phyloP scores from a whole-genome alignment of 768 basidiomycete genomes.

The Strobilomyces confusus region DNA sequence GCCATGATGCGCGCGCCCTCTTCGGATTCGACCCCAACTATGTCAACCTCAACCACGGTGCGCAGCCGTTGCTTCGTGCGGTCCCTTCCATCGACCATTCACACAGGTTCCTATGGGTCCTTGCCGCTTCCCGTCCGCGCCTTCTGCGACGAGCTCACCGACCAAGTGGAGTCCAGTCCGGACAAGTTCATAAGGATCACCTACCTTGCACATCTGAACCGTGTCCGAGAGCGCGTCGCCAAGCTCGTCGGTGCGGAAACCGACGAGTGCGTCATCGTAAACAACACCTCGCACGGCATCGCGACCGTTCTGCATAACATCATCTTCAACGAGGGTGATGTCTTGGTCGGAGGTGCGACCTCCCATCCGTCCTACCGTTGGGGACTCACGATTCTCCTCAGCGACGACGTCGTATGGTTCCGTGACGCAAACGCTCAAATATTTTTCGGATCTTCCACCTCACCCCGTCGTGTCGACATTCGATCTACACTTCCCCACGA shows the following conservation, averaged over 20 bases:
- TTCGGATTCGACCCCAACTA: constrained; percentile 57
- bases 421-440: constrained; percentile 46
- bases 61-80: not conserved
- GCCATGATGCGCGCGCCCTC: constrained; percentile 49
- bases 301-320: constrained; percentile 67
- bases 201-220: constrained; percentile 32
- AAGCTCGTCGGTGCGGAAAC: constrained; percentile 45
- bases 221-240: constrained; percentile 45
- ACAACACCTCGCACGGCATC: constrained; percentile 36
- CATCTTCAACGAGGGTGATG: constrained; percentile 48
- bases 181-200: constrained; percentile 50
- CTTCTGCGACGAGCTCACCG: constrained; percentile 39
- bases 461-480: constrained; percentile 51
- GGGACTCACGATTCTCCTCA: constrained; percentile 20
- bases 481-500: constrained; percentile 50
- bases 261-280: constrained; percentile 53
- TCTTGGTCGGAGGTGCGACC: constrained; percentile 46
- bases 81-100: not conserved
- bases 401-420: constrained; percentile 58
- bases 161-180: constrained; percentile 48
- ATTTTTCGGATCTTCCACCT: constrained; percentile 52
- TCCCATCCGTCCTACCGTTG: not conserved
- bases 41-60: constrained; percentile 64
- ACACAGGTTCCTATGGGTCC: constrained; percentile 56
- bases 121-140: constrained; percentile 49